Conservation (phyloP, 352 stramenopile genomes). For the Saprolegnia diclina region DNA sequence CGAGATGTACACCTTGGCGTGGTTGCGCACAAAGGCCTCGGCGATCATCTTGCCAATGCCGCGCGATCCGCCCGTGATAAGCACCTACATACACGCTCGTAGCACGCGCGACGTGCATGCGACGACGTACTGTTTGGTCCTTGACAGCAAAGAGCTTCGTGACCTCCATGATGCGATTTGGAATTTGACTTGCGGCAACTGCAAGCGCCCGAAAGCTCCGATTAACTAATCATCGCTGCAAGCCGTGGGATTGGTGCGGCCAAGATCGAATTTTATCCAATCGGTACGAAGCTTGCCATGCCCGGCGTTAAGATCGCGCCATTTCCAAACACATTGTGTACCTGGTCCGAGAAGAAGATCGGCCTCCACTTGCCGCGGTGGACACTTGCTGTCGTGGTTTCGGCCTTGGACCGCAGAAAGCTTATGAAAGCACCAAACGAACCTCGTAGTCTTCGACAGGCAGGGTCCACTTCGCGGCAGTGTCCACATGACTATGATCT, state of each 20-base stretch:
- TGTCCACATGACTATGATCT: no score
- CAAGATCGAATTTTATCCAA: neutral
- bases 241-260: neutral
- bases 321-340: neutral
- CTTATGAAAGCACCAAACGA: no score
- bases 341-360: no score
- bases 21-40: slow-evolving; percentile 87
- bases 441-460: no score
- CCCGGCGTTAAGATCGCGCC: neutral
- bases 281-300: neutral
- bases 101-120: slow-evolving; percentile 31
- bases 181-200: neutral
- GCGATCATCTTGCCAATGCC: slow-evolving; percentile 96
- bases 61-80: slow-evolving; percentile 90
- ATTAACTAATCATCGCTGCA: neutral
- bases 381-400: no score
- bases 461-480: no score
- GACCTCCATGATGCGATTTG: slow-evolving; percentile 30
- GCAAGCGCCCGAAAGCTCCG: neutral
- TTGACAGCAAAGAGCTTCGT: slow-evolving; percentile 56
- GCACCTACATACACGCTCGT: slow-evolving; percentile 56
- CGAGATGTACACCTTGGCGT: slow-evolving; percentile 90
- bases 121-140: slow-evolving; percentile 39
- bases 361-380: no score
- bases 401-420: no score